Conservation (phyloP, 148 eudicot species). For the Pharnaceum exiguum region DNA sequence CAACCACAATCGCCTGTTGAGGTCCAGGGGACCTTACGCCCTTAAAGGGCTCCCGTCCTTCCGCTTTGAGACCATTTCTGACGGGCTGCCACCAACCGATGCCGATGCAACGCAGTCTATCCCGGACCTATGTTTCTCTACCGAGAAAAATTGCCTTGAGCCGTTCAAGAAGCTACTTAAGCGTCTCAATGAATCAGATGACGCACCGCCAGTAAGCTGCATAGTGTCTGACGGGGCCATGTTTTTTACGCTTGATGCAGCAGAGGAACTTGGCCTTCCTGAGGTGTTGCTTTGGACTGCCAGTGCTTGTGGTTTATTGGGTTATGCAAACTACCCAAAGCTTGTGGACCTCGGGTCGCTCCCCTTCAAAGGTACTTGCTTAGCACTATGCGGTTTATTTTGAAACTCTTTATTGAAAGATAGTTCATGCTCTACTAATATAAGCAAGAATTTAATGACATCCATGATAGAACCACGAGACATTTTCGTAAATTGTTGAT, state of each 20-base stretch:
- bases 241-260: slow-evolving; percentile 12
- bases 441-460: no score
- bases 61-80: slow-evolving; percentile 21
- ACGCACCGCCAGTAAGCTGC: slow-evolving; percentile 21
- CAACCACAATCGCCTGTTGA: slow-evolving; percentile 21
- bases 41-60: slow-evolving; percentile 17
- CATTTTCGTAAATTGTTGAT: no score
- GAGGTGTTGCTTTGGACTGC: slow-evolving; percentile 13
- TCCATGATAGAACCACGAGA: no score
- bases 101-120: slow-evolving; percentile 20
- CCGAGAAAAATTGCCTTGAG: background rate
- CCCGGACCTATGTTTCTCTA: slow-evolving; percentile 10
- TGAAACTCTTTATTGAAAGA: no score
- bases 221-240: slow-evolving; percentile 17
- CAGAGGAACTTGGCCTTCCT: slow-evolving; percentile 12
- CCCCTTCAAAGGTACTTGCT: slow-evolving; percentile 10
- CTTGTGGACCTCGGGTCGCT: slow-evolving; percentile 1
- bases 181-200: slow-evolving; percentile 5
- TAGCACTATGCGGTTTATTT: background rate
- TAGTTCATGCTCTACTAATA: background rate
- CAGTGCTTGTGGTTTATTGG: slow-evolving; percentile 19
- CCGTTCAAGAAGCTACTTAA: slow-evolving; percentile 12
- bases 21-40: slow-evolving; percentile 11
- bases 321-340: background rate
- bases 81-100: slow-evolving; percentile 18